Evolutionary conservation across 2,329 filamentous ascomycete species (phyloP).

Genomic region (Cercospora sojina): DNA sequence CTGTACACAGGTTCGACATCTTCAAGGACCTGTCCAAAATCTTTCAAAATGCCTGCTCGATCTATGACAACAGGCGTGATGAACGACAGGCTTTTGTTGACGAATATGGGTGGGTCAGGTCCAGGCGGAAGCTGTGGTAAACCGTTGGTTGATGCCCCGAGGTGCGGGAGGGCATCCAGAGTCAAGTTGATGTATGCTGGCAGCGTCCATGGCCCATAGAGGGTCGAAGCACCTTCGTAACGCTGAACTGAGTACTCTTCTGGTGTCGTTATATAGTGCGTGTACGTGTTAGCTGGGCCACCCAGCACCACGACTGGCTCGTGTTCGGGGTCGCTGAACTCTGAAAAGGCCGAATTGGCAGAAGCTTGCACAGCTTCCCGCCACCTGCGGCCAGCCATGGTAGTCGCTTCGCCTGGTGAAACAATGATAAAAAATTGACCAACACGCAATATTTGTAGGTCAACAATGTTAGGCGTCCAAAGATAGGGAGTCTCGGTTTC

Average conservation of each 20-base stretch:
- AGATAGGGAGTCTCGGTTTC: conserved; percentile 74
- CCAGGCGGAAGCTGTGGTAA: conserved; percentile 48
- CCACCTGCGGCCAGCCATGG: conserved; percentile 90
- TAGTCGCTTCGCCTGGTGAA: conserved; percentile 82
- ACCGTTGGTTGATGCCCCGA: conserved; percentile 47
- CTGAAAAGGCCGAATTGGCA: conserved; percentile 30
- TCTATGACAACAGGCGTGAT: conserved; percentile 79
- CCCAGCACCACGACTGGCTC: conserved; percentile 77
- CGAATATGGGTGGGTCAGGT: conserved; percentile 73
- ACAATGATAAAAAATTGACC: conserved; percentile 83
- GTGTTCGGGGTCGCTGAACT: conserved; percentile 45
- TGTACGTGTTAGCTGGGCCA: conserved; percentile 86
- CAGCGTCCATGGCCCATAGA: conserved; percentile 80
- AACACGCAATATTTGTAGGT: conserved; percentile 80
- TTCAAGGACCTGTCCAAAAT: conserved; percentile 66
- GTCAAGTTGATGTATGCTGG: conserved; percentile 86
- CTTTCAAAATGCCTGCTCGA: conserved; percentile 60
- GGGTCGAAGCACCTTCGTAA: conserved; percentile 91
- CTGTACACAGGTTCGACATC: conserved; percentile 52
- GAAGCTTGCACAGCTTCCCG: conserved; percentile 66
- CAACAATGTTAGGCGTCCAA: conserved; percentile 90
- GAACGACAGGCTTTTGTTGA: conserved; percentile 71
- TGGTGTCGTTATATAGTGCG: conserved; percentile 74
- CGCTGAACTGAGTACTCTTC: conserved; percentile 83
- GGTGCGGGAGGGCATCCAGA: conserved; percentile 66